phyloP scores from a whole-genome alignment of 345 rosid species.

The Camelina laxa region DNA sequence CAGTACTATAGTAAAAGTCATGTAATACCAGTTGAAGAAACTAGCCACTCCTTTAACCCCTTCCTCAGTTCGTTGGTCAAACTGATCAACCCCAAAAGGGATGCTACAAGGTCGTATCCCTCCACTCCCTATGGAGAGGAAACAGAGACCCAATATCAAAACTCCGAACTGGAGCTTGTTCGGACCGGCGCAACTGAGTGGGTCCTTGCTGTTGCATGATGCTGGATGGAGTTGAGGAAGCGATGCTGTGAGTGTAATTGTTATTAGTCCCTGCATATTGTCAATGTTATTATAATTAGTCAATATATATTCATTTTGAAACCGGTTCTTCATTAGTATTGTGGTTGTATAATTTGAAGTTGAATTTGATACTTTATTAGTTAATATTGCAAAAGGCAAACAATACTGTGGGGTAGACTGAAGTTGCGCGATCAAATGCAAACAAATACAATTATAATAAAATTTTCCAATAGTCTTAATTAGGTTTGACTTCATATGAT shows the following conservation, averaged over 20 bases:
- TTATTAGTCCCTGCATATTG: slow-evolving; percentile 67
- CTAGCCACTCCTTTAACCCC: slow-evolving; percentile 67
- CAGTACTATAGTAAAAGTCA: slow-evolving; percentile 61
- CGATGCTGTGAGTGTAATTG: slow-evolving; percentile 74
- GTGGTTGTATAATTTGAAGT: not conserved
- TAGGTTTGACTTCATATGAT: slow-evolving; percentile 29
- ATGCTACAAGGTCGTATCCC: slow-evolving; percentile 88
- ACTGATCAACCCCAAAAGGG: slow-evolving; percentile 87
- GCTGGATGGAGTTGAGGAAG: slow-evolving; percentile 69
- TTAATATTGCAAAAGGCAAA: not conserved
- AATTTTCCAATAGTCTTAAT: not conserved
- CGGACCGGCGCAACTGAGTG: slow-evolving; percentile 48
- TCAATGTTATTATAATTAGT: slow-evolving; percentile 32
- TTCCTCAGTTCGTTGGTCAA: slow-evolving; percentile 64
- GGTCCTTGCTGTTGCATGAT: slow-evolving; percentile 49
- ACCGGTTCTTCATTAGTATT: not conserved
- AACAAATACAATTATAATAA: not conserved
- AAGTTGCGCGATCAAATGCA: not conserved
- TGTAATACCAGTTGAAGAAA: slow-evolving; percentile 81
- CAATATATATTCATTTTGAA: slow-evolving; percentile 14
- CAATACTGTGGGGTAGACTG: not conserved
- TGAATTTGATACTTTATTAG: not conserved
- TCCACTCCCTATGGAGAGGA: slow-evolving; percentile 67
- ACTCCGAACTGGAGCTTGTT: slow-evolving; percentile 53
- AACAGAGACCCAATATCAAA: slow-evolving; percentile 53